Evolutionary conservation across 495 filamentous ascomycete species (phyloP), one percentile per base, ranked within the genome.

Genomic region (Trichoderma orchidacearum): DNA sequence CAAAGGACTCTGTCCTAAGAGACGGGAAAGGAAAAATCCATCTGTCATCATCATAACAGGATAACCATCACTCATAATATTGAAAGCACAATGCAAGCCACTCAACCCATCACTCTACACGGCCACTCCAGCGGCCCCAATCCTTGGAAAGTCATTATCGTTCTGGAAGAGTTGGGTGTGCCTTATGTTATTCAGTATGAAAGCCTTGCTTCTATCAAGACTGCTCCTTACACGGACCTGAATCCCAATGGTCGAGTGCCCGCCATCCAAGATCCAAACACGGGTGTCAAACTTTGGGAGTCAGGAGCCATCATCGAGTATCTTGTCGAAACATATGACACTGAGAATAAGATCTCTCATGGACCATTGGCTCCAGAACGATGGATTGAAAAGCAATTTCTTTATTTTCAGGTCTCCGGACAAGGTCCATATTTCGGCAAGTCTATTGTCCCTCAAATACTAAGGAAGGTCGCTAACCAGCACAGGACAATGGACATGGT

Each of bases 221-320:
- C 73, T 35, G 60, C 68, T 27, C 67, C 75, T 1, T 87, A 68
- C 63, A 70, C 66, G 15, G 62, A 70, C 0, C 56, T 84, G 68
- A 88, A 86, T 61, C 83, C 81, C 57, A 88, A 89, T 64, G 85
- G 84, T 35, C 80, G 85, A 0, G 64, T 81, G 3, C 82, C 76
- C 0, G 59, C 71, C 15, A 59, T 69, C 53, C 8, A 28, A 31
- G 45, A 51, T 18, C 45, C 45, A 6, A 51, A 51, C 45, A 51
- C n/a, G 5, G 45, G 45, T 5, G 18, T 51, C 5, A 29, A 11
- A 15, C 27, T 29, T 3, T 51, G 45, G 45, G 45, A 51, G n/a
- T 53, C 50, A 6, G 50, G 50, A 5, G 50, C 50, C 23, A 53
- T 53, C 23, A 6, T 30, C 38, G 12, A 38, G 38, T 45, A 45